Conservation (phyloP, 768 basidiomycete species). For the Leccinum subgranulosum region DNA sequence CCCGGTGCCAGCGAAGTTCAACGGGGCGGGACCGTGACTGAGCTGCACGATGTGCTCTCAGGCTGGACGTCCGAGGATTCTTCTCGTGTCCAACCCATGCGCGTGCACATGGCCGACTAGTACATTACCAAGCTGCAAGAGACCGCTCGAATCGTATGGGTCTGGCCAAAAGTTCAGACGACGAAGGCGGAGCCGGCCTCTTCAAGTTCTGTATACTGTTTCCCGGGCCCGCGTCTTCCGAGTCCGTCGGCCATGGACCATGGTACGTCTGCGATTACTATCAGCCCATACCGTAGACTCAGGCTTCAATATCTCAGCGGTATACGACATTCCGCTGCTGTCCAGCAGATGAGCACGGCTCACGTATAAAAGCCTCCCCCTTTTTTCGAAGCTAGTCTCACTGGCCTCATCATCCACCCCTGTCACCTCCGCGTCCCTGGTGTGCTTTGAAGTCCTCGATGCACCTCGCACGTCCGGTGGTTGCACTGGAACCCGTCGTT, state of each 20-base stretch:
- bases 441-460: slow-evolving; percentile 24
- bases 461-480: not conserved
- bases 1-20: not conserved
- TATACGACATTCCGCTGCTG: slow-evolving; percentile 10
- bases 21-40: not conserved
- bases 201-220: too few relatives aligned
- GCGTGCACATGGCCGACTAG: slow-evolving; percentile 8
- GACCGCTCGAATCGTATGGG: slow-evolving; percentile 16
- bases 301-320: slow-evolving; percentile 10
- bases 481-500: too few relatives aligned
- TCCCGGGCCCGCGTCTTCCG: not conserved
- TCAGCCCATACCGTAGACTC: slow-evolving; percentile 3
- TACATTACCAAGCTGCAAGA: slow-evolving; percentile 17
- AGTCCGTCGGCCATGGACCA: not conserved
- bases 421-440: slow-evolving; percentile 4
- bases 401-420: slow-evolving; percentile 20
- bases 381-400: slow-evolving; percentile 12
- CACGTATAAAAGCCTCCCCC: slow-evolving; percentile 13
- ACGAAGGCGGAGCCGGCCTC: slow-evolving; percentile 16
- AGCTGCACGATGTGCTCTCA: not conserved
- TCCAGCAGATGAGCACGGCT: slow-evolving; percentile 22
- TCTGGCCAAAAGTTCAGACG: slow-evolving; percentile 11
- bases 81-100: slow-evolving; percentile 6
- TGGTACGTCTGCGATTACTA: too few relatives aligned
- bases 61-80: not conserved